A percentile compares a stretch with the other conserved stretches of the same genome.
Conservation (phyloP, 2,329 filamentous ascomycete species). For the Coniochaeta hoffmannii region DNA sequence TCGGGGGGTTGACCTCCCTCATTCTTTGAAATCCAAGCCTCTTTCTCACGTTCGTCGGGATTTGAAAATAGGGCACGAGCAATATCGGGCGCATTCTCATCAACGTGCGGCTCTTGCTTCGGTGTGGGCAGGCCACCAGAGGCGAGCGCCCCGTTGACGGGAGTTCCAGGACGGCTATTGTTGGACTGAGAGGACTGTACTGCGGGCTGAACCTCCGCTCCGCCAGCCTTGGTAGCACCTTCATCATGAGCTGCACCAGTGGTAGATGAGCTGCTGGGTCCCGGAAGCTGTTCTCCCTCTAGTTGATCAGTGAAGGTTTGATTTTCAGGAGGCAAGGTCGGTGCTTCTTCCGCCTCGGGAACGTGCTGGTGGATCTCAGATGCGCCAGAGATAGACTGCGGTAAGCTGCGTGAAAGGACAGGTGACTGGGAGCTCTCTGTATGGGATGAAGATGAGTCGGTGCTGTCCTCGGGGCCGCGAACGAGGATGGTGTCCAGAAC, state of each 20-base stretch:
- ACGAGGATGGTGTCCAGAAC: slow-evolving; percentile 53
- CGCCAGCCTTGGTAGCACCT: background rate
- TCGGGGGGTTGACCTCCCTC: background rate
- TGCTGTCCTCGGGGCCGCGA: slow-evolving; percentile 31
- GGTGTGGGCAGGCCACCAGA: background rate
- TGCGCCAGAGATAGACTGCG: background rate
- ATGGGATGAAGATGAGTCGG: background rate
- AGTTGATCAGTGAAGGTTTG: background rate
- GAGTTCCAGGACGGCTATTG: background rate
- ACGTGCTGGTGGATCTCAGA: background rate
- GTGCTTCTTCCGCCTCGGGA: background rate
- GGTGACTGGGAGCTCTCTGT: slow-evolving; percentile 22
- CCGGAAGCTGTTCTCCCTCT: no score
- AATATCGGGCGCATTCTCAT: no score
- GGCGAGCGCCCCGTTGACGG: background rate
- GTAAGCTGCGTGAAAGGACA: slow-evolving; percentile 2
- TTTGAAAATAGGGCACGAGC: no score
- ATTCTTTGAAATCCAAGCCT: background rate
- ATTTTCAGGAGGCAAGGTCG: background rate
- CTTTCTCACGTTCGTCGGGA: background rate
- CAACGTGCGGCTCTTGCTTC: background rate
- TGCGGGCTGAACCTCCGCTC: background rate
- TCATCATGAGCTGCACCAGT: background rate
- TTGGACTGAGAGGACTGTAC: background rate
- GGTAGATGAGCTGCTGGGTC: no score